Conservation (phyloP, 108 stramenopile species). For the Stephanodiscus minutulus region DNA sequence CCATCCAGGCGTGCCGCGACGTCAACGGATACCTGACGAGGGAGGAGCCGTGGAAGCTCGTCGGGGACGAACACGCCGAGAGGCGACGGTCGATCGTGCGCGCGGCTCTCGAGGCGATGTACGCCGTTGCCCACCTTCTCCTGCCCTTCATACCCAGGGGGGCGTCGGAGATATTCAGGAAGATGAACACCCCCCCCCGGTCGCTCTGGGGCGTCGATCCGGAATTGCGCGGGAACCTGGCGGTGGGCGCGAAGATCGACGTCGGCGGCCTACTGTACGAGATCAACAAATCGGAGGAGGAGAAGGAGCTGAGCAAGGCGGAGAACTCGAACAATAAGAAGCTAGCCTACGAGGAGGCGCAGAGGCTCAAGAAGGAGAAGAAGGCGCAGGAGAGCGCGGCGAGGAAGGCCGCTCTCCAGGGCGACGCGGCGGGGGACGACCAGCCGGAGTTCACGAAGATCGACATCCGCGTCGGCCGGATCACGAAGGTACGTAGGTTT, state of each 20-base stretch:
- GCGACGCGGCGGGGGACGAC: constrained; percentile 33
- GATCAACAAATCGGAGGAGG: constrained; percentile 65
- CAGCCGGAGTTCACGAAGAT: constrained; percentile 90
- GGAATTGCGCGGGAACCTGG: constrained; percentile 63
- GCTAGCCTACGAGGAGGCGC: constrained; percentile 73
- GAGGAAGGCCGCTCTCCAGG: constrained; percentile 51
- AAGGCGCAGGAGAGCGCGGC: constrained; percentile 71
- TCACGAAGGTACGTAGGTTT: constrained; percentile 50
- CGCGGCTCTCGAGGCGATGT: constrained; percentile 92
- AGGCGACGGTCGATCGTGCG: constrained; percentile 83
- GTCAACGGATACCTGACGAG: constrained; percentile 94
- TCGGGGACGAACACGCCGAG: constrained; percentile 84
- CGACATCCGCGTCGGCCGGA: constrained; percentile 88
- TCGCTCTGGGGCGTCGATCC: constrained; percentile 52
- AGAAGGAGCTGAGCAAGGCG: constrained; percentile 61
- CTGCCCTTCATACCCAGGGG: constrained; percentile 91
- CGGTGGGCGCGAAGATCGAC: constrained; percentile 65
- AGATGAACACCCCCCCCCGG: constrained; percentile 79
- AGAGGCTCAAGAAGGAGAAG: constrained; percentile 82
- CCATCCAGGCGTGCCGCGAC: constrained; percentile 83
- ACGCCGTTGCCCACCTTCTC: constrained; percentile 90
- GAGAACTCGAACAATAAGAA: constrained; percentile 75
- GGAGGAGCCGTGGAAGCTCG: constrained; percentile 96
- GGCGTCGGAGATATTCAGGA: constrained; percentile 84
- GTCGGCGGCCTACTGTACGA: constrained; percentile 82